phyloP scores from a whole-genome alignment of 352 stramenopile species.

The Pythium phragmiticola region DNA sequence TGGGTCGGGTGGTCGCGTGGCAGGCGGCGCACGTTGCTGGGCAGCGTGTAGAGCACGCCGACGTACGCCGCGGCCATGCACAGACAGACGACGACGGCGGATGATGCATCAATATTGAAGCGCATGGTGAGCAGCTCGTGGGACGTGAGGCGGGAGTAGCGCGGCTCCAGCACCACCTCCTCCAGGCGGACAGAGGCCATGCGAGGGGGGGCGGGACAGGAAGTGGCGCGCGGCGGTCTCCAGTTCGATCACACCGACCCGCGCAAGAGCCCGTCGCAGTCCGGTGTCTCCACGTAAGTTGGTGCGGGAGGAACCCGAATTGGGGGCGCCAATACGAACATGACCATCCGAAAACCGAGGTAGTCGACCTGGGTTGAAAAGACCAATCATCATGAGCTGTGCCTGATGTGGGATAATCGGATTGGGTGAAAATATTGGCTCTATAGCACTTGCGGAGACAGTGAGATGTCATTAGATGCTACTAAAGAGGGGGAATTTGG shows the following conservation, averaged over 20 bases:
- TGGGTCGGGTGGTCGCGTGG: conserved; percentile 84
- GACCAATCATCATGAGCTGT: conserved; percentile 17
- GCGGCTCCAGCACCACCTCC: conserved; percentile 25
- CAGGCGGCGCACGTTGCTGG: conserved; percentile 64
- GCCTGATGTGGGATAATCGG: conserved; percentile 29
- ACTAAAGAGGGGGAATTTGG: conserved; percentile 11
- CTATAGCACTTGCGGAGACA: conserved; percentile 10
- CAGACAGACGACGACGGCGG: conserved; percentile 73
- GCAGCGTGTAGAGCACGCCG: conserved; percentile 83
- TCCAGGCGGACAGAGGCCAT: conserved; percentile 34
- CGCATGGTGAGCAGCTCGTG: conserved; percentile 61
- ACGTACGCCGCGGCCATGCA: conserved; percentile 84
- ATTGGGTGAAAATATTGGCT: conserved; percentile 30
- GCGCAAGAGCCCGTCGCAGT: conserved; percentile 12
- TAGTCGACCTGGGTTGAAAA: conserved; percentile 5
- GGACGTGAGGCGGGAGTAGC: conserved; percentile 30
- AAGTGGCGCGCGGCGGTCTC: not conserved
- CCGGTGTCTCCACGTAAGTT: conserved; percentile 24
- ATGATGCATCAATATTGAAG: conserved; percentile 68
- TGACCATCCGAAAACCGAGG: conserved; percentile 6
- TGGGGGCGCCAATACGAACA: not conserved
- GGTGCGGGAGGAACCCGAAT: not conserved
- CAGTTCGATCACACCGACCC: not conserved
- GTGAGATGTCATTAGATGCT: not conserved
- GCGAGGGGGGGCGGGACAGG: conserved; percentile 7